Conservation (phyloP, 441 rosid species). For the Corymbia citriodora region DNA sequence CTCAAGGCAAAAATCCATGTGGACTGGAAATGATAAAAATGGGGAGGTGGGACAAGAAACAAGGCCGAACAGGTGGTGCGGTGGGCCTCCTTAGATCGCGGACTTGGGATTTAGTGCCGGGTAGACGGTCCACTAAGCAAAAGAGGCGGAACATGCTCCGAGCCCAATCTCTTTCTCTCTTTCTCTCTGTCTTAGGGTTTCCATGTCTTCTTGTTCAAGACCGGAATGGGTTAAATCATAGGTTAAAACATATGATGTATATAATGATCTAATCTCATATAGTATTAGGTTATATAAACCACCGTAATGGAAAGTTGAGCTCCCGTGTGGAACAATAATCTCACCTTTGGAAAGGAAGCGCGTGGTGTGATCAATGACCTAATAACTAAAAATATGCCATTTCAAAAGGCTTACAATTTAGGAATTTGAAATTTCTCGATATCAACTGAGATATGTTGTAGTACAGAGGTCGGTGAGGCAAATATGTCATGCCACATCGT, state of each 20-base stretch:
- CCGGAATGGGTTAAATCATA: background rate
- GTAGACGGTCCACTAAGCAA: background rate
- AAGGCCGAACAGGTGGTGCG: background rate
- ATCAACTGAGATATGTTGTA: background rate
- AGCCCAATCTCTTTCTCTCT: background rate
- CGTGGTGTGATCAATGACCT: background rate
- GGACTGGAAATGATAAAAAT: background rate
- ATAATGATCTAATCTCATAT: background rate
- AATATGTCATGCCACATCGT: background rate
- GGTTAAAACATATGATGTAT: background rate
- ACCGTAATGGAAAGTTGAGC: accelerated
- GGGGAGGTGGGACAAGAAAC: background rate
- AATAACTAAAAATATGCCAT: accelerated
- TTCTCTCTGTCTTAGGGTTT: background rate
- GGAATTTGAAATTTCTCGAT: background rate
- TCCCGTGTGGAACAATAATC: accelerated
- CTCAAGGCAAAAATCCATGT: background rate
- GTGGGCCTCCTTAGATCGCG: background rate
- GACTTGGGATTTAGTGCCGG: background rate
- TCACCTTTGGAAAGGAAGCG: background rate
- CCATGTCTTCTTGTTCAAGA: background rate
- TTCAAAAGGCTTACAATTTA: too few species aligned
- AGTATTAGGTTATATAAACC: background rate
- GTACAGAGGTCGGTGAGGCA: background rate
- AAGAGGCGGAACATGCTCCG: background rate